Evolutionary conservation across 75 land plant species (phyloP).

Genomic region (Pinus albicaulis): DNA sequence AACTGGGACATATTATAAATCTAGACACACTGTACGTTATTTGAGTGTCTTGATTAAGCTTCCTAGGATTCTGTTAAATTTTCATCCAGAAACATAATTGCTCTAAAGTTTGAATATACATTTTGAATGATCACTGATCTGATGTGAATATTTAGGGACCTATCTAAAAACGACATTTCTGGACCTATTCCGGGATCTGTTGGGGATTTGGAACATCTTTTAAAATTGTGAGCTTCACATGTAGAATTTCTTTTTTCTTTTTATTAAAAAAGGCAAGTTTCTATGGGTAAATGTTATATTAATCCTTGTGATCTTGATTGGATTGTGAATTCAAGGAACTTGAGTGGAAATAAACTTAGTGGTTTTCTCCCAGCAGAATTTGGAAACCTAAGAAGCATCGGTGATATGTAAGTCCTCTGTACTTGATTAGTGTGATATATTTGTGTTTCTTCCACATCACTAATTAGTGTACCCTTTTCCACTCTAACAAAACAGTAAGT

Average conservation of each 20-base stretch:
- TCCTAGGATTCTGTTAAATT: neutral
- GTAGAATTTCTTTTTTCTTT: neutral
- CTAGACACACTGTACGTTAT: slow-evolving; percentile 81
- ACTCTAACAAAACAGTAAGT: neutral
- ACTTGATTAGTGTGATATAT: neutral
- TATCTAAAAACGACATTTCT: slow-evolving; percentile 64
- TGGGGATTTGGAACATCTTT: slow-evolving; percentile 91
- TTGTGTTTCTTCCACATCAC: neutral
- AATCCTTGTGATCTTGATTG: neutral
- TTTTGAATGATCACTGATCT: neutral
- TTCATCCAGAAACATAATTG: neutral
- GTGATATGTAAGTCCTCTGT: slow-evolving; percentile 63
- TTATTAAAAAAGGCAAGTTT: neutral
- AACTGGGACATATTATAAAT: slow-evolving; percentile 82
- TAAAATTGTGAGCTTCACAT: slow-evolving; percentile 48
- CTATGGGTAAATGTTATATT: neutral
- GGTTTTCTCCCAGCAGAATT: slow-evolving; percentile 81
- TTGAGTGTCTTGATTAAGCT: neutral
- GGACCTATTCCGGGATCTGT: slow-evolving; percentile 82
- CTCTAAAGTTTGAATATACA: neutral
- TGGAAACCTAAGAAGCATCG: slow-evolving; percentile 83
- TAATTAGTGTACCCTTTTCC: neutral
- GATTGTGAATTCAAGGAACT: slow-evolving; percentile 41
- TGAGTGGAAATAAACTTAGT: slow-evolving; percentile 66
- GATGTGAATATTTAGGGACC: slow-evolving; percentile 44